Percentiles rank a stretch among this genome's conserved stretches.
phyloP scores from a whole-genome alignment of 129 eudicot species.

The Apium graveolens region DNA sequence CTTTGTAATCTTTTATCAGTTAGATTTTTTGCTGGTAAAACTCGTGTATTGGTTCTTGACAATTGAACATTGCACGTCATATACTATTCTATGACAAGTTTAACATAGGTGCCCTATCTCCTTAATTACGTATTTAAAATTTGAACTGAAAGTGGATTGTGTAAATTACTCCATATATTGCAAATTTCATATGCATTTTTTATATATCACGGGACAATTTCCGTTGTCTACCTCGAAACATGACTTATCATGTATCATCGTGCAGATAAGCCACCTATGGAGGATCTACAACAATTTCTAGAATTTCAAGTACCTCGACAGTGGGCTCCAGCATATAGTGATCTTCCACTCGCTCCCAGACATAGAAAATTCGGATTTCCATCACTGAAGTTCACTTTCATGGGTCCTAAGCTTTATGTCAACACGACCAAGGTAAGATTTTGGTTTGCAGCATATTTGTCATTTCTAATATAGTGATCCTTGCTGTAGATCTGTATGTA shows the following conservation, averaged over 20 bases:
- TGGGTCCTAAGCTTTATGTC: slow-evolving; percentile 88
- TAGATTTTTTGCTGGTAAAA: background rate
- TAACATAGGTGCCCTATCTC: background rate
- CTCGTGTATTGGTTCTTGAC: background rate
- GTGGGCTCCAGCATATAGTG: slow-evolving; percentile 91
- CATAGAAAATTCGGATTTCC: slow-evolving; percentile 68
- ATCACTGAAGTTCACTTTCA: slow-evolving; percentile 64
- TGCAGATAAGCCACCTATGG: slow-evolving; percentile 90
- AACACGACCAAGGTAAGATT: slow-evolving; percentile 63
- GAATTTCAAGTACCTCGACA: slow-evolving; percentile 94
- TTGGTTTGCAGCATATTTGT: background rate
- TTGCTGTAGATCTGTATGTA: background rate
- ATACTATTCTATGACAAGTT: background rate
- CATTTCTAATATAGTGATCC: background rate
- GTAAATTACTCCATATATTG: background rate
- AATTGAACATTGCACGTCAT: background rate
- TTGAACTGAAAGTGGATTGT: background rate
- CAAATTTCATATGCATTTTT: background rate
- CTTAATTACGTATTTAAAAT: background rate
- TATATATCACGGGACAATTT: background rate
- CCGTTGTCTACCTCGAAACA: background rate
- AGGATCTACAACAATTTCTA: slow-evolving; percentile 84
- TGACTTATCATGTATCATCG: background rate
- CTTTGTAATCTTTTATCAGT: background rate
- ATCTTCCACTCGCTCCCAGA: slow-evolving; percentile 76